Evolutionary conservation across 2,329 filamentous ascomycete genomes (phyloP), one percentile per base, ranked within the genome.

Genomic region (Trichoderma sp.): DNA sequence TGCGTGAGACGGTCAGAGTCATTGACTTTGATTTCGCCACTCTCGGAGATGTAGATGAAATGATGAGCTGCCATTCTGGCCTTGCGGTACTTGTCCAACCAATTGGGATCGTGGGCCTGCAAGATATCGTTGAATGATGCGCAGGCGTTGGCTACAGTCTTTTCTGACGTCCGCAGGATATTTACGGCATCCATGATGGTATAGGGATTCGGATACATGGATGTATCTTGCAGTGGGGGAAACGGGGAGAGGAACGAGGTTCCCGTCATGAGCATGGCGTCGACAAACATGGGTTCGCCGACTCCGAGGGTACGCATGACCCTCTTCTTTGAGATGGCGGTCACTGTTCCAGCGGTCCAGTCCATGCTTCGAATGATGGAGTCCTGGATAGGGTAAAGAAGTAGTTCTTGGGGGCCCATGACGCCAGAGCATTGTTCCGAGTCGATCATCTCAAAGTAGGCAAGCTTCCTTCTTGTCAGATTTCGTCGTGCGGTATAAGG

Each of bases 61-160:
- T 98, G 94, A 74, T 93, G 91, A 59, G 97, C 87, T 1, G 90
- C 90, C 85, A 96, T 90, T 70, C 90, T 89, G 25, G 93, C 93
- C 78, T 92, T 94, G 76, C 90, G 91, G 77, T 93, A 99, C 74
- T 91, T 92, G 76, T 94, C 91, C 35, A 92, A 83, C 84, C 97
- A 99, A 61, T 90, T 86, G 17, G 90, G 82, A 50, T 92, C 88
- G 72, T 89, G 86, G 59, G 87, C 83, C 72, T 90, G 86, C 12
- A 93, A 83, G 60, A 96, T 89, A 68, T 97, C 93, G 74, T 91
- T 90, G 75, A 92, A 94, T 60, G 90, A 89, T 64, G 89, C 85
- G 75, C 93, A 96, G 4, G 93, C 87, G 12, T 85, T 86, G 15
- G 90, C 86, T 13, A 96, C 91, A 50, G 87, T 84, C 74, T 89